Evolutionary conservation across 345 rosid species (phyloP), one percentile per base, ranked within the genome.

Genomic region (Cardiospermum halicacabum): DNA sequence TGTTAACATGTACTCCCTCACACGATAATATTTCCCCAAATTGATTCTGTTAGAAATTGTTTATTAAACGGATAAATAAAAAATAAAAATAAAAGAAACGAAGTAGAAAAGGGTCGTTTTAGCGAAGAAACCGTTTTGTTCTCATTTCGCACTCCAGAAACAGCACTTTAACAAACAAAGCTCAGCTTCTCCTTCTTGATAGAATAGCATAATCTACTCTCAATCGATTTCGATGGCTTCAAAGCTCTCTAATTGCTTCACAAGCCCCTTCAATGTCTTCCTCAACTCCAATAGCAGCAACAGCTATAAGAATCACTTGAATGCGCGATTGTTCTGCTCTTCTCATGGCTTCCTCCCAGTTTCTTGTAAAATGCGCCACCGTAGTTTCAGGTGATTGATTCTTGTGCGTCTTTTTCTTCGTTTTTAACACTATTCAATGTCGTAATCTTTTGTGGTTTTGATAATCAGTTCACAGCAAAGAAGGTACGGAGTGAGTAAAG

Each of bases 351-450:
- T 70, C 1, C 81, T 77, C 28, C 86, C 87, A n/a, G 80, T 82
- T 79, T 81, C 86, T 32, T 93, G 89, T 71, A 88, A 79, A 70
- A 80, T 85, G 84, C 84, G 96, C 19, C 81, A 74, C 18, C 88
- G 86, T 32, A 75, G 75, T 57, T 69, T 76, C 74, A 75, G 94
- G 99, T 90, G 56, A 65, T 32, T 66, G 30, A 21, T n/a, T 19
- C 7, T 49, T 49, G 51, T 47, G 51, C n/a, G n/a, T n/a, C n/a
- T 47, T n/a, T 32, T 6, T 3, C 15, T 37, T 22, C n/a, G n/a
- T 34, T 11, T 53, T 47, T 6, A 21, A 0, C 1, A 37, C 8
- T 5, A 39, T 19, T 51, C 0, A 7, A 12, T 64, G 54, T 31
- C 6, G n/a, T n/a, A n/a, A 18, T 42, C 42, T 30, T 56, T 28